Evolutionary conservation across 2,329 filamentous ascomycete species (phyloP).

Genomic region (Epichloe gansuensis): DNA sequence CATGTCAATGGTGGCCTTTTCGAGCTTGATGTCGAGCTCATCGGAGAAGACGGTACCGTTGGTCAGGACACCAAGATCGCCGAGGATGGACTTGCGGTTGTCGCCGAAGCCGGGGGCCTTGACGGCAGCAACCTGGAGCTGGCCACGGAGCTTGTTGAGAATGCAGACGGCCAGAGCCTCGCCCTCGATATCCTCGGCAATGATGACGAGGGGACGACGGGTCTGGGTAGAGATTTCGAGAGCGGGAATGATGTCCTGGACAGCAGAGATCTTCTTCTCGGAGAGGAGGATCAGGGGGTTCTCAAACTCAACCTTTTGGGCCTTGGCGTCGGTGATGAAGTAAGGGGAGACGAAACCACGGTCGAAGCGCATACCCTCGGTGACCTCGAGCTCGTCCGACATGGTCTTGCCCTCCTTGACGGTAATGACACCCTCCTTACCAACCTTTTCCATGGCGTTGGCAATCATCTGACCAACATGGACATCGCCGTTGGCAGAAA

Average conservation of each 20-base stretch:
- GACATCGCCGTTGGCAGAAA: conserved; percentile 91
- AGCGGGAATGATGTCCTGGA: conserved; percentile 96
- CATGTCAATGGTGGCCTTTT: conserved; percentile 93
- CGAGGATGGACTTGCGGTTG: conserved; percentile 99
- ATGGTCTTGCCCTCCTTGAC: conserved; percentile 99
- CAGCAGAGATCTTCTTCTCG: conserved; percentile 99
- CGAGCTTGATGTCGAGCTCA: conserved; percentile 96
- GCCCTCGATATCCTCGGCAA: conserved; percentile 97
- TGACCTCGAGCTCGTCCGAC: conserved; percentile 94
- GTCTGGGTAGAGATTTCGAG: conserved; percentile 94
- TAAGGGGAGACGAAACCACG: conserved; percentile 96
- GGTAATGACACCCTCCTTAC: conserved; percentile 99
- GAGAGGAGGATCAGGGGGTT: conserved; percentile 98
- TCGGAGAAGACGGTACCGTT: conserved; percentile 97
- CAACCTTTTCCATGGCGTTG: conserved; percentile 99
- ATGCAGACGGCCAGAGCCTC: conserved; percentile 98
- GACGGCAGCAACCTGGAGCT: conserved; percentile 95
- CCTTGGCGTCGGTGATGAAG: conserved; percentile 99
- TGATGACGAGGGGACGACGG: conserved; percentile 92
- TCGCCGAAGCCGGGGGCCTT: conserved; percentile 99
- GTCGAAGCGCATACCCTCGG: conserved; percentile 99
- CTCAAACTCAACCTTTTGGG: conserved; percentile 99
- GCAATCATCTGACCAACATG: conserved; percentile 94
- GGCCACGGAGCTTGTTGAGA: conserved; percentile 98
- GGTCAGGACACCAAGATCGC: conserved; percentile 89